phyloP scores from a whole-genome alignment of 2,329 filamentous ascomycete genomes.

The Grosmannia clavigera region DNA sequence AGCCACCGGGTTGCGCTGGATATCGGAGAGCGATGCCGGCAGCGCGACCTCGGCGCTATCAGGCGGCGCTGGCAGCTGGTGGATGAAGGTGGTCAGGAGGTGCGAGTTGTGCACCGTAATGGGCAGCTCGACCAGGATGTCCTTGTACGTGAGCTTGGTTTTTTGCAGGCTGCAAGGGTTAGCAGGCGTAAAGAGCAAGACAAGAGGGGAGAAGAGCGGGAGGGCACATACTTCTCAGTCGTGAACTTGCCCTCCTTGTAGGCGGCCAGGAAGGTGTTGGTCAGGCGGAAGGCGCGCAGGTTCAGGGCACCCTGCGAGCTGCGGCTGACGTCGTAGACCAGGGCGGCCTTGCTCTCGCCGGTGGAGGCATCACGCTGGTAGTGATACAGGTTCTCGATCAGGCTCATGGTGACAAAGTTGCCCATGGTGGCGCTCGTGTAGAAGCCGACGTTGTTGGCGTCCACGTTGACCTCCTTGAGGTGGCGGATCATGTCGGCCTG shows the following conservation, averaged over 20 bases:
- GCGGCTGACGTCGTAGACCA: constrained; percentile 91
- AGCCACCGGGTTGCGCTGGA: constrained; percentile 51
- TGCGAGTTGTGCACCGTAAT: constrained; percentile 92
- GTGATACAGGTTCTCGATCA: constrained; percentile 95
- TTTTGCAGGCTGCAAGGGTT: constrained; percentile 63
- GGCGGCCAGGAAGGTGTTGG: constrained; percentile 73
- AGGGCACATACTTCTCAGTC: constrained; percentile 64
- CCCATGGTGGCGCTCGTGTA: constrained; percentile 98
- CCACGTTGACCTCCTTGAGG: constrained; percentile 92
- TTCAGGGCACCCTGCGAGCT: constrained; percentile 86
- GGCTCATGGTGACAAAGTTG: constrained; percentile 89
- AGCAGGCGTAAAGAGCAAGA: not conserved
- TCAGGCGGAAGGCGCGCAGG: constrained; percentile 82
- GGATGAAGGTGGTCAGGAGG: constrained; percentile 86
- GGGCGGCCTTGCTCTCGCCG: constrained; percentile 75
- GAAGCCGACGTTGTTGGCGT: constrained; percentile 96
- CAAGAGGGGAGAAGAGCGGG: constrained; percentile 14
- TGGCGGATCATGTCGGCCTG: constrained; percentile 96
- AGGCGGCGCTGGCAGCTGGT: constrained; percentile 66
- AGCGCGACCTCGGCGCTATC: constrained; percentile 57
- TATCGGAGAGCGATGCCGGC: constrained; percentile 66
- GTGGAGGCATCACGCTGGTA: constrained; percentile 93
- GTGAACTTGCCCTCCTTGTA: constrained; percentile 98
- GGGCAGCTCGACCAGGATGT: constrained; percentile 84
- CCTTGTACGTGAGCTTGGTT: constrained; percentile 83